Percentiles rank a stretch among this genome's conserved stretches.
Conservation (phyloP, 2,329 filamentous ascomycete species). For the Bipolaris oryzae region DNA sequence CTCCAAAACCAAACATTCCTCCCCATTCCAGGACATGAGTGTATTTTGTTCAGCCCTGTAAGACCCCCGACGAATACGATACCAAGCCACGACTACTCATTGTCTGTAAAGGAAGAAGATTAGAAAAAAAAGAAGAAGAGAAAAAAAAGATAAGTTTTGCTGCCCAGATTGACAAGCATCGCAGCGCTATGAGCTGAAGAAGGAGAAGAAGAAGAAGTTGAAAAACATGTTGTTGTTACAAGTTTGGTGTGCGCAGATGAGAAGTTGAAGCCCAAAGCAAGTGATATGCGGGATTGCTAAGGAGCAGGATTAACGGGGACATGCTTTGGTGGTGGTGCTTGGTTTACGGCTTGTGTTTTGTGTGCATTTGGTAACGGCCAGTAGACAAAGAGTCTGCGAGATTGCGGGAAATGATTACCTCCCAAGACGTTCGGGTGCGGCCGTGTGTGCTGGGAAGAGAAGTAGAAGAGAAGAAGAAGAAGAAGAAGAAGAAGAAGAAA, state of each 20-base stretch:
- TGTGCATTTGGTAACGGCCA: conserved; percentile 1
- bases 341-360: conserved; percentile 1
- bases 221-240: conserved; percentile 22
- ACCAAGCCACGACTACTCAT: no score
- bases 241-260: conserved; percentile 13
- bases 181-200: conserved; percentile 8
- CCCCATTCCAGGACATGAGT: neutral
- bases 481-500: no score
- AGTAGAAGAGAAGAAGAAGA: neutral
- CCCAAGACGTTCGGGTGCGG: conserved; percentile 21
- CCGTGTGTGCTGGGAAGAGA: conserved; percentile 9
- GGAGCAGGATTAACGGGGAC: neutral
- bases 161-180: neutral
- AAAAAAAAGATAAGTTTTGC: neutral
- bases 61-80: no score
- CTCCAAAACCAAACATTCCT: neutral
- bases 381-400: neutral
- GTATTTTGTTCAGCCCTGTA: neutral
- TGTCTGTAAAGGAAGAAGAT: neutral
- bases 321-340: conserved; percentile 5
- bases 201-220: neutral
- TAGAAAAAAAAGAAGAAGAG: neutral
- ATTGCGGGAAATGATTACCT: conserved; percentile 15
- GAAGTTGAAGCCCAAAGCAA: conserved; percentile 3
- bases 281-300: conserved; percentile 5